phyloP scores from a whole-genome alignment of 495 filamentous ascomycete species.

The Aspergillus steynii region DNA sequence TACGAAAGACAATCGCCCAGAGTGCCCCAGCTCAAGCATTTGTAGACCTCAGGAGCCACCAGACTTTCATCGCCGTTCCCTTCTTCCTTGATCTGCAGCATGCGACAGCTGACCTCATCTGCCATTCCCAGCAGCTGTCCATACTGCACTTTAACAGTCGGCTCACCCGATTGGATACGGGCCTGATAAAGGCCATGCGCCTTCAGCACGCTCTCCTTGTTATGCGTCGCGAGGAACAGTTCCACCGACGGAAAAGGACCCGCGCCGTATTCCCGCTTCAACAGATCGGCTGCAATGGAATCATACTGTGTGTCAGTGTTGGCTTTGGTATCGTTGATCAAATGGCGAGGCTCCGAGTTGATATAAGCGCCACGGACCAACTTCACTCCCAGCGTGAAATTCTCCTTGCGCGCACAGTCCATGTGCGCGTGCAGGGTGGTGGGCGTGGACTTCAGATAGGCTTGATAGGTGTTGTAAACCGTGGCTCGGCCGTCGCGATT shows the following conservation, averaged over 20 bases:
- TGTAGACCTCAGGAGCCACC: constrained; percentile 56
- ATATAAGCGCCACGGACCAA: constrained; percentile 91
- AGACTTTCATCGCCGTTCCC: constrained; percentile 38
- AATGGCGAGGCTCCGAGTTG: constrained; percentile 65
- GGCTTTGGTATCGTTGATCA: constrained; percentile 75
- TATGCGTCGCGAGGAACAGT: constrained; percentile 45
- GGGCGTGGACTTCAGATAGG: constrained; percentile 75
- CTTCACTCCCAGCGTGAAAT: constrained; percentile 79
- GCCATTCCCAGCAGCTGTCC: constrained; percentile 89
- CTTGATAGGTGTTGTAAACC: constrained; percentile 75
- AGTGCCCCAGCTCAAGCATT: constrained; percentile 85
- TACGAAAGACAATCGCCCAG: constrained; percentile 88
- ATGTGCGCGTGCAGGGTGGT: constrained; percentile 62
- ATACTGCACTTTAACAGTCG: constrained; percentile 39
- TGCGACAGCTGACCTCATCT: constrained; percentile 78
- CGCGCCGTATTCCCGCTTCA: constrained; percentile 27
- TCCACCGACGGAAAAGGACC: constrained; percentile 32
- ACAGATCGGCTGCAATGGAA: constrained; percentile 45
- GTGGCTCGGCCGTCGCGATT: constrained; percentile 56
- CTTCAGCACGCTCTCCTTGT: constrained; percentile 32
- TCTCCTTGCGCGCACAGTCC: constrained; percentile 56
- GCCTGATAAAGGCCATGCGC: constrained; percentile 37
- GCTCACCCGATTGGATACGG: constrained; percentile 25
- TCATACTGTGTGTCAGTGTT: constrained; percentile 67
- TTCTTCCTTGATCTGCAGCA: constrained; percentile 52